phyloP scores from a whole-genome alignment of 371 early-diverging fungal genomes.

The Catenaria anguillulae region DNA sequence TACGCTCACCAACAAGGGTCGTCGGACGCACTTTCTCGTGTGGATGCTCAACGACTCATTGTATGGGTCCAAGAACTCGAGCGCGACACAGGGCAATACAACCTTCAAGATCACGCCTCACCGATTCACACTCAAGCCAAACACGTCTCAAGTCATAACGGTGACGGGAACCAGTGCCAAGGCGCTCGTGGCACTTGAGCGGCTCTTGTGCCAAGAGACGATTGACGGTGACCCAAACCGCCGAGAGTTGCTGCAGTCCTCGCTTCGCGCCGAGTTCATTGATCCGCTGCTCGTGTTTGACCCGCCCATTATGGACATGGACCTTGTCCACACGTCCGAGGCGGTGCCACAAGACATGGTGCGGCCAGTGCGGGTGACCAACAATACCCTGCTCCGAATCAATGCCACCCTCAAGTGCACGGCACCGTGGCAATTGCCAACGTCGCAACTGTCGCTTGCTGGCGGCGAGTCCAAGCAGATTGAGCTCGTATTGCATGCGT shows the following conservation, averaged over 20 bases:
- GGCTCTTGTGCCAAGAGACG: slow-evolving; percentile 23
- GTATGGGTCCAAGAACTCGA: slow-evolving; percentile 1
- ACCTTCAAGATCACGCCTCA: slow-evolving; percentile 27
- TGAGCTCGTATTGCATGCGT: slow-evolving; percentile 20
- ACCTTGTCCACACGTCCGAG: background rate
- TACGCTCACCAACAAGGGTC: slow-evolving; percentile 26
- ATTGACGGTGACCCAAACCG: slow-evolving; percentile 34
- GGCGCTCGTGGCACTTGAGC: slow-evolving; percentile 18
- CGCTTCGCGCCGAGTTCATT: slow-evolving; percentile 29
- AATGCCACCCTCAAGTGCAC: slow-evolving; percentile 23
- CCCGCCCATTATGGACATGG: background rate
- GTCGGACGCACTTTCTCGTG: slow-evolving; percentile 27
- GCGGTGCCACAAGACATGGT: background rate
- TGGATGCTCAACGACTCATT: slow-evolving; percentile 17
- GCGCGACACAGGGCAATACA: background rate
- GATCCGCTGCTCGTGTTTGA: slow-evolving; percentile 22
- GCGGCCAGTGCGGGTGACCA: slow-evolving; percentile 16
- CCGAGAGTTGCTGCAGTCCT: slow-evolving; percentile 16
- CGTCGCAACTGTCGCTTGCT: slow-evolving; percentile 13
- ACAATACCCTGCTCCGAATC: slow-evolving; percentile 27
- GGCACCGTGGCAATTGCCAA: slow-evolving; percentile 19
- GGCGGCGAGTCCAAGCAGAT: slow-evolving; percentile 19
- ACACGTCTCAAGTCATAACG: slow-evolving; percentile 19
- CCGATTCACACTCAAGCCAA: slow-evolving; percentile 29
- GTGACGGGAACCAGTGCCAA: slow-evolving; percentile 24